Evolutionary conservation across 768 basidiomycete genomes (phyloP).

Genomic region (Termitomyces sp.): DNA sequence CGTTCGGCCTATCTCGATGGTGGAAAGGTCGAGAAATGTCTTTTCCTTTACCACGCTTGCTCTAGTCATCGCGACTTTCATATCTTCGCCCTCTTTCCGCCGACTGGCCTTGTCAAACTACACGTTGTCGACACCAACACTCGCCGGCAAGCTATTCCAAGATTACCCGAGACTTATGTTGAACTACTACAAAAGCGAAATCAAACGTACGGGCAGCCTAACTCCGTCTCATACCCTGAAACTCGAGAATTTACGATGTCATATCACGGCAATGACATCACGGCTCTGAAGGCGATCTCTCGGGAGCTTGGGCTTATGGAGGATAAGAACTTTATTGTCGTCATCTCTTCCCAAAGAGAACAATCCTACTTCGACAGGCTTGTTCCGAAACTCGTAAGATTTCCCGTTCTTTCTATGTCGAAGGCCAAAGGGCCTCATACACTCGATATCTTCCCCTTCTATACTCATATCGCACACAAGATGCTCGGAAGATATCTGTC

Average conservation of each 20-base stretch:
- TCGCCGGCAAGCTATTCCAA: constrained; percentile 76
- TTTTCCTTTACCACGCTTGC: constrained; percentile 85
- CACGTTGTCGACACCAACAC: constrained; percentile 89
- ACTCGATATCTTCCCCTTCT: constrained; percentile 86
- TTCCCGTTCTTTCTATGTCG: constrained; percentile 87
- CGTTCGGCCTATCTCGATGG: constrained; percentile 69
- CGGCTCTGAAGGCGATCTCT: constrained; percentile 82
- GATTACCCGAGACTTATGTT: constrained; percentile 67
- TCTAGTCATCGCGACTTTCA: constrained; percentile 72
- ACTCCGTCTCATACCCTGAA: constrained; percentile 59
- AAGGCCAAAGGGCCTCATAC: constrained; percentile 69
- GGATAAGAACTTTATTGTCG: constrained; percentile 65
- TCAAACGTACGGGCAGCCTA: constrained; percentile 29
- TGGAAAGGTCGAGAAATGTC: constrained; percentile 65
- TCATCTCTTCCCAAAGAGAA: constrained; percentile 84
- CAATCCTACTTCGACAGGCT: constrained; percentile 74
- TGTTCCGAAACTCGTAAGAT: constrained; percentile 67
- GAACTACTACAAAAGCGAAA: constrained; percentile 53
- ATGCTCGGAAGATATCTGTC: constrained; percentile 81
- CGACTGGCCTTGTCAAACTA: constrained; percentile 61
- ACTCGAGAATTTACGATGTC: constrained; percentile 55
- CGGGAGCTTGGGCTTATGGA: constrained; percentile 78
- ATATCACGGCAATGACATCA: constrained; percentile 74
- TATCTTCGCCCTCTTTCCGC: constrained; percentile 84
- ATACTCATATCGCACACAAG: constrained; percentile 71